Conservation (phyloP, 208 protist species). For the Zelonia costaricensis region DNA sequence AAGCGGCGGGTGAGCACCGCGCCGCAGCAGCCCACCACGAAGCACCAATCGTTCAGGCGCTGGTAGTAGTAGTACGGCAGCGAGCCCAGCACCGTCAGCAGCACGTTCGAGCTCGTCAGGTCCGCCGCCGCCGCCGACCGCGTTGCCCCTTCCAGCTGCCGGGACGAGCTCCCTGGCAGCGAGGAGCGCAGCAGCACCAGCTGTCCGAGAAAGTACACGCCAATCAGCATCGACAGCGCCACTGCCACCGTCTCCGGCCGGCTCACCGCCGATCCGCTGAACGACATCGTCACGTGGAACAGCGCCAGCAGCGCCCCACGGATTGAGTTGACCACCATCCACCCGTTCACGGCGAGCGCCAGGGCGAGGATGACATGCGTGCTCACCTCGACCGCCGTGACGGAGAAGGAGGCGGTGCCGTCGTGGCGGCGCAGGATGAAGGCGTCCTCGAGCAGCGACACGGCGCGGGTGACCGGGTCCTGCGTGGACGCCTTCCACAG, state of each 20-base stretch:
- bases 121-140: background rate
- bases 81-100: constrained; percentile 38
- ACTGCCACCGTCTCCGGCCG: constrained; percentile 64
- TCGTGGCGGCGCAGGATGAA: constrained; percentile 28
- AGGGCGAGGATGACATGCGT: constrained; percentile 38
- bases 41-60: constrained; percentile 68
- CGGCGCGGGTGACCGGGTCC: constrained; percentile 58
- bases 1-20: constrained; percentile 44
- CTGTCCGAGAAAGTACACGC: constrained; percentile 75
- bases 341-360: constrained; percentile 67
- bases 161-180: constrained; percentile 12
- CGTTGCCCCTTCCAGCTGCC: background rate
- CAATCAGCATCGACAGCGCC: constrained; percentile 67
- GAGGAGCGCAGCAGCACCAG: constrained; percentile 68
- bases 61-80: constrained; percentile 73
- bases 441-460: constrained; percentile 42
- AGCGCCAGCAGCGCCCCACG: constrained; percentile 79
- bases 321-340: constrained; percentile 67
- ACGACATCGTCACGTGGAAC: constrained; percentile 71
- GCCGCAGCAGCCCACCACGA: constrained; percentile 38
- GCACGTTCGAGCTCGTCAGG: constrained; percentile 25
- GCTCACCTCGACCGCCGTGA: constrained; percentile 30
- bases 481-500: constrained; percentile 35
- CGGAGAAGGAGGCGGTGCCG: constrained; percentile 17
- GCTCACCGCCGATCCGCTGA: constrained; percentile 43